A percentile compares a stretch with the other conserved stretches of the same genome.
Conservation (phyloP, 345 rosid species). For the Brassica napus region DNA sequence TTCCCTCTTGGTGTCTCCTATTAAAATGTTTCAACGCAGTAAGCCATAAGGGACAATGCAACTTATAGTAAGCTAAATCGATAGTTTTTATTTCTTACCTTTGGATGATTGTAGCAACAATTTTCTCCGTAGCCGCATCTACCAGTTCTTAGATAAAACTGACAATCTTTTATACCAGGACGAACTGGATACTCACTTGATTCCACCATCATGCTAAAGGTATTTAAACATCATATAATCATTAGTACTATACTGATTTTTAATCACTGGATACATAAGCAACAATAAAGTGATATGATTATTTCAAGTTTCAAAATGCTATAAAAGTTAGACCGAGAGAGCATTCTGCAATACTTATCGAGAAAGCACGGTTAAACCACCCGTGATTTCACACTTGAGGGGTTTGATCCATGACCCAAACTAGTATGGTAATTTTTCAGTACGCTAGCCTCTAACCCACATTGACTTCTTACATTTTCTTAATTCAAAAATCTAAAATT, state of each 20-base stretch:
- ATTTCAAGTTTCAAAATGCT: not conserved
- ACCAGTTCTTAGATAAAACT: not conserved
- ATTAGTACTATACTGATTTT: not conserved
- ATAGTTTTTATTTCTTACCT: not conserved
- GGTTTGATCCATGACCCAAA: not conserved
- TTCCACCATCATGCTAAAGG: not conserved
- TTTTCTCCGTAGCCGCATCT: not conserved
- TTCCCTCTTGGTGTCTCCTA: not conserved
- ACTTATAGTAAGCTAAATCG: not conserved
- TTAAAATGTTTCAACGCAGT: not conserved
- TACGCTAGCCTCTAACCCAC: not conserved
- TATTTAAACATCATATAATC: not conserved
- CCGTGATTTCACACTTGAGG: not conserved
- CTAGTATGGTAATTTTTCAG: not conserved
- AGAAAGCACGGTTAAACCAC: not conserved
- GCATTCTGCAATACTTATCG: not conserved
- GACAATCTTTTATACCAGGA: not conserved
- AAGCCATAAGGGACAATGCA: not conserved
- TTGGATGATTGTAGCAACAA: constrained; percentile 1
- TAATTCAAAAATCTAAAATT: not conserved
- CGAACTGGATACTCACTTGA: not conserved
- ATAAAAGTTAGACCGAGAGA: not conserved
- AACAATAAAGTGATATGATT: not conserved
- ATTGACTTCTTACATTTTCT: not conserved
- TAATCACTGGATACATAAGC: not conserved